Conservation (phyloP, 768 basidiomycete species). For the Agrocybe chaxingu region DNA sequence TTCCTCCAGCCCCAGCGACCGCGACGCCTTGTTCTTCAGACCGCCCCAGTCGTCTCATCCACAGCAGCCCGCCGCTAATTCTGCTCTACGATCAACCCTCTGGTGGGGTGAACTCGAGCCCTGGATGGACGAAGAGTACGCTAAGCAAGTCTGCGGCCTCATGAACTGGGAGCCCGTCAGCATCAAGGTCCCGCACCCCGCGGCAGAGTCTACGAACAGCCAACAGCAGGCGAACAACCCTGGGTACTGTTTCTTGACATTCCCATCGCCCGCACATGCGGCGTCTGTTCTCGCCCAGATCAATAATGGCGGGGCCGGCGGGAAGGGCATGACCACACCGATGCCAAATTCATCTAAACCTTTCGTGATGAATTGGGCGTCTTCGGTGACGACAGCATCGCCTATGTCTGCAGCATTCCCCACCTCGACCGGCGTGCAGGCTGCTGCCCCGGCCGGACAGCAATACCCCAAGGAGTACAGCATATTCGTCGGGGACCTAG, state of each 20-base stretch:
- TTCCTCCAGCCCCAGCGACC: slow-evolving; percentile 26
- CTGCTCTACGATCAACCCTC: slow-evolving; percentile 56
- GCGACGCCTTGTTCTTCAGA: slow-evolving; percentile 29
- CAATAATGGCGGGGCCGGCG: slow-evolving; percentile 38
- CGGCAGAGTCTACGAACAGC: slow-evolving; percentile 52
- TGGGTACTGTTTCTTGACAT: slow-evolving; percentile 86
- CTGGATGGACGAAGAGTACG: slow-evolving; percentile 98
- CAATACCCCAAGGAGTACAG: slow-evolving; percentile 85
- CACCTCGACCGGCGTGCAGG: slow-evolving; percentile 18
- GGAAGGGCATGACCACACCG: slow-evolving; percentile 33
- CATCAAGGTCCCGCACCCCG: slow-evolving; percentile 68
- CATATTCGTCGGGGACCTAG: slow-evolving; percentile 93
- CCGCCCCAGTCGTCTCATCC: slow-evolving; percentile 18
- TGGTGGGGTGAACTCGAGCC: slow-evolving; percentile 89
- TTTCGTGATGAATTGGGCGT: slow-evolving; percentile 81
- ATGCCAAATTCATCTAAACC: slow-evolving; percentile 89
- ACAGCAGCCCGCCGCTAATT: slow-evolving; percentile 19
- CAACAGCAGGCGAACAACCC: slow-evolving; percentile 73
- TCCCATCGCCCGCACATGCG: slow-evolving; percentile 68
- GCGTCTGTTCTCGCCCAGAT: slow-evolving; percentile 70
- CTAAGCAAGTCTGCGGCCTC: slow-evolving; percentile 78
- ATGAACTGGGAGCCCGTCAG: slow-evolving; percentile 84
- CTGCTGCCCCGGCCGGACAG: slow-evolving; percentile 31
- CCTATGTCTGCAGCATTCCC: slow-evolving; percentile 29
- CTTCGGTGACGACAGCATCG: slow-evolving; percentile 31